Evolutionary conservation across 176 grass and related monocot species (phyloP).

Genomic region (Bolboschoenus planiculmis): DNA sequence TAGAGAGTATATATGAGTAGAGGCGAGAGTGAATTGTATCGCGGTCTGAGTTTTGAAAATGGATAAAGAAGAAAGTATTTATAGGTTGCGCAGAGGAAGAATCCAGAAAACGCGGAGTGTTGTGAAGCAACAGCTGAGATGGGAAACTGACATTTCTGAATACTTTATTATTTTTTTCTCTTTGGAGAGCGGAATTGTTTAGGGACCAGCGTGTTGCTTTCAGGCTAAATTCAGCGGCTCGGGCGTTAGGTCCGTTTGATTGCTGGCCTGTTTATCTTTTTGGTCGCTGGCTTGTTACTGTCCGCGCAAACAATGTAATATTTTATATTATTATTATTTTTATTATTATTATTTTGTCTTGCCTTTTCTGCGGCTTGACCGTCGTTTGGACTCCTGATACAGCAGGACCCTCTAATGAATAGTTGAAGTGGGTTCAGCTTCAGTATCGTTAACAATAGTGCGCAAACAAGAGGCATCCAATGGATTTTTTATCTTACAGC

Average conservation of each 20-base stretch:
- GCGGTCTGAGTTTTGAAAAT: neutral
- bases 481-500: too few species aligned
- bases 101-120: neutral
- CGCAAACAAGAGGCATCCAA: too few species aligned
- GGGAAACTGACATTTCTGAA: neutral
- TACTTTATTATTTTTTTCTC: neutral
- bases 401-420: neutral
- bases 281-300: neutral
- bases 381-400: neutral
- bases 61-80: constrained; percentile 14
- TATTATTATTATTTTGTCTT: neutral
- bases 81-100: neutral
- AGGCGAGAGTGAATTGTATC: neutral
- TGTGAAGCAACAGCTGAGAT: neutral
- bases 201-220: neutral
- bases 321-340: neutral
- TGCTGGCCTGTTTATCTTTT: neutral
- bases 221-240: neutral
- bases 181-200: neutral
- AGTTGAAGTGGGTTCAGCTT: neutral
- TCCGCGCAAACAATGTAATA: neutral
- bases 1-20: neutral
- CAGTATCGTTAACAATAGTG: too few species aligned
- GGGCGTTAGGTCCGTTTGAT: neutral
- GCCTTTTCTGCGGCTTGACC: neutral